Evolutionary conservation across 78 protist species (phyloP).

Genomic region (Neovahlkampfia damariscottae): DNA sequence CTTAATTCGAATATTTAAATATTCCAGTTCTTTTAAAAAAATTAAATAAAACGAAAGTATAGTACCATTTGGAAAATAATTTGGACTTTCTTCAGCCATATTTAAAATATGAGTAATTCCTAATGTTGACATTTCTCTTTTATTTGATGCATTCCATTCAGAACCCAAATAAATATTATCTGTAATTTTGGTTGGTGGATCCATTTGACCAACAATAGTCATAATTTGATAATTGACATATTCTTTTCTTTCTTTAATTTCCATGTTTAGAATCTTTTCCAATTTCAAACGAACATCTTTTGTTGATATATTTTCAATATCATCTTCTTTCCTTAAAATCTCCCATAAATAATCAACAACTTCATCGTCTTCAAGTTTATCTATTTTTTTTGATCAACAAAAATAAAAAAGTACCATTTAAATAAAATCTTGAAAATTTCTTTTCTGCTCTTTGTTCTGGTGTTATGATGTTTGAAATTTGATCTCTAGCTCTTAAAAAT

Average conservation of each 20-base stretch:
- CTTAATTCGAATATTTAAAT: too few relatives aligned
- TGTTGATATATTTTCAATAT: background rate
- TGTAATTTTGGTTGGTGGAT: background rate
- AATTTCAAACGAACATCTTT: background rate
- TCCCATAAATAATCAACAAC: background rate
- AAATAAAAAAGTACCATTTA: background rate
- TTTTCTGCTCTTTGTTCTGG: background rate
- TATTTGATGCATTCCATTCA: background rate
- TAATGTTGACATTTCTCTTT: background rate
- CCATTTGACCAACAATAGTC: background rate
- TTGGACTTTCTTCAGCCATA: background rate
- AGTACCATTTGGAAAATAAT: background rate
- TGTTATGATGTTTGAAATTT: background rate
- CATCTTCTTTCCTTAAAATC: background rate
- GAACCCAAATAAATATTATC: background rate
- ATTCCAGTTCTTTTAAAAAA: too few relatives aligned
- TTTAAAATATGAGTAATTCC: background rate
- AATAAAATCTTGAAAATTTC: too few relatives aligned
- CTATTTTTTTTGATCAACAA: background rate
- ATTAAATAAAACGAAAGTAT: background rate
- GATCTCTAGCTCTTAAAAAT: background rate
- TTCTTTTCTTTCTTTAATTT: background rate
- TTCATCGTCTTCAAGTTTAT: background rate
- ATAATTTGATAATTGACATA: background rate
- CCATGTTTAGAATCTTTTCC: background rate